Base-by-base conservation (phyloP, 2,329 filamentous ascomycete genomes). In the Colletotrichum chlorophyti region DNA sequence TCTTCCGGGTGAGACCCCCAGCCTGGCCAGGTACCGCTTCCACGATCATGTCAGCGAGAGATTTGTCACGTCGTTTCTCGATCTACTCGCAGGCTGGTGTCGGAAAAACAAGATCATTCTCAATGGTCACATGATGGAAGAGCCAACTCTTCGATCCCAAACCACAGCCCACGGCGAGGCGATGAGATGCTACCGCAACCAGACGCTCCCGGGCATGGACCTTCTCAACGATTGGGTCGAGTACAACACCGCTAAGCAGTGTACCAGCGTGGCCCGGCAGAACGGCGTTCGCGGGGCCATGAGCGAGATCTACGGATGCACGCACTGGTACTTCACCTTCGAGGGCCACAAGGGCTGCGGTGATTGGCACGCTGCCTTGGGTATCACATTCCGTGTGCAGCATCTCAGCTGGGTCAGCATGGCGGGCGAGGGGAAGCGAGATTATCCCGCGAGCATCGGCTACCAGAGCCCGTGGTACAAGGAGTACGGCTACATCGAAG, bases 381-480 rank as follows among this genome's bases (percentile, higher is more conserved):
- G 70, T 11, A 69, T 72, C 24, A 72, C 69, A 12, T 69, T 70
- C 15, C 63, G 69, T 19, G 68, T 69, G 7, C 70, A 67, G 40
- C 70, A 72, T 46, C 64, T 71, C 3, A 63, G 66, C 11, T 71
- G 70, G 70, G 50, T 69, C 14, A 69, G 65, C 53, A 72, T 72
- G 70, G 64, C 65, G 1, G 70, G 70, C 24, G 70, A 72, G 58
- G 69, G 64, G 1, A 71, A 70, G 60, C 62, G 69, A 31, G 68
- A 71, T 35, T 71, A 69, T 42, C 69, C 70, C 8, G 69, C 70
- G 6, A 66, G 61, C 8, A 68, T 72, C 43, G 64, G 66, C 27
- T 70, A 71, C 47, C 69, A 71, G 60, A 71, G 68, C 26, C 68
- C 69, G 3, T 72, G 70, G 70, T 70, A 63, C 46, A 67, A 65